Conservation (phyloP, 805 yeast genomes). For the Zygosaccharomyces gambellarensis region DNA sequence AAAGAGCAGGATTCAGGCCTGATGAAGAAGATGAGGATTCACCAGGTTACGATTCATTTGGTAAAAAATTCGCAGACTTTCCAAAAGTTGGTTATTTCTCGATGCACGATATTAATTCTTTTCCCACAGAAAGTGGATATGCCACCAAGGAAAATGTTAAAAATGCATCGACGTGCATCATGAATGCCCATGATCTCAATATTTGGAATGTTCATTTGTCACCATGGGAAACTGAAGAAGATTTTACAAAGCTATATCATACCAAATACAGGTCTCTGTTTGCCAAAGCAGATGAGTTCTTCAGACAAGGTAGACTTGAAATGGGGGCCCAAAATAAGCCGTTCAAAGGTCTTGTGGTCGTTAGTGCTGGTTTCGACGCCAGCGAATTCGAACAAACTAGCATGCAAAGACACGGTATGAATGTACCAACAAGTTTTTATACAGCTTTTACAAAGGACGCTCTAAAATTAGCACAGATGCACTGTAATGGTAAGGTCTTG, state of each 20-base stretch:
- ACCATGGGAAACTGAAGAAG: conserved; percentile 57
- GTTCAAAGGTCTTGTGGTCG: conserved; percentile 56
- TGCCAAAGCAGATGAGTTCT: conserved; percentile 61
- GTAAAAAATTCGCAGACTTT: conserved; percentile 36
- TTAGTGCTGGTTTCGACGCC: conserved; percentile 87
- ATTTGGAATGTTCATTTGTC: conserved; percentile 83
- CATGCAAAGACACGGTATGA: conserved; percentile 80
- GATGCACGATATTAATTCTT: conserved; percentile 78
- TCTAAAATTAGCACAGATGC: conserved; percentile 59
- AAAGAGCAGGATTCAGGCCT: conserved; percentile 45
- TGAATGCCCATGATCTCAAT: conserved; percentile 68
- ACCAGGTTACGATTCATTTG: conserved; percentile 43
- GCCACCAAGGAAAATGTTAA: conserved; percentile 66
- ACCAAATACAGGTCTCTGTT: conserved; percentile 57
- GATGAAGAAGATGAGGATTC: conserved; percentile 34
- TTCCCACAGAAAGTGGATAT: conserved; percentile 75
- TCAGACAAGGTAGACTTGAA: conserved; percentile 44
- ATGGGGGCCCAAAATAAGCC: conserved; percentile 39
- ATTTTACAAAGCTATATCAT: conserved; percentile 58
- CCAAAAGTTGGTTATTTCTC: conserved; percentile 80
- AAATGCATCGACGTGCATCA: conserved; percentile 73
- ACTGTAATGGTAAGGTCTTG: conserved; percentile 54
- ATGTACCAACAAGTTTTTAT: conserved; percentile 77
- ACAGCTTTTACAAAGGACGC: conserved; percentile 68
- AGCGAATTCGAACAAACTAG: conserved; percentile 75